Base-by-base conservation (phyloP, 2,329 filamentous ascomycete genomes). In the Coniosporium uncinatum region DNA sequence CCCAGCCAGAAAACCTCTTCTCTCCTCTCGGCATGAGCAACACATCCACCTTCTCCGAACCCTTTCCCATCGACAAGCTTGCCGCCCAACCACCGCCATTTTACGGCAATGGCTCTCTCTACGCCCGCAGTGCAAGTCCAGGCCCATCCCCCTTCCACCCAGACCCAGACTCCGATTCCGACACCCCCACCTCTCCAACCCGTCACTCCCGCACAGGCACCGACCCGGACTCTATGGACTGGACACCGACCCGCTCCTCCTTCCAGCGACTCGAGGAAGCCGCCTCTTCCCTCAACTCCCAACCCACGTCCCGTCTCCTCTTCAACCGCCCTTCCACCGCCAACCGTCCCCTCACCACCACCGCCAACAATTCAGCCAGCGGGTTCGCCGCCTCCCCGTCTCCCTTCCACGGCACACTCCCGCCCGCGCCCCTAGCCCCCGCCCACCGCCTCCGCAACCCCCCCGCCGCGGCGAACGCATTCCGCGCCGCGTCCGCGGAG, bases 391-490 rank as follows among this genome's bases (percentile, higher is more conserved):
- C 14, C 8, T 8, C 16, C 8, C 61, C 61, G 48, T 69, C 63
- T 52, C 77, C 81, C 2, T 88, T 89, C 54, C 83, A 79, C 70
- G 84, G 79, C 61, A 79, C 75, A 43, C 73, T 88, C 3, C 85
- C 85, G 4, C 71, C 81, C 1, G 81, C 83, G 2, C 85, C 85
- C 14, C 76, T 73, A 14, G 76, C 73, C n/a, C 81, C 82, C 18
- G 80, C 81, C 2, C 76, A 80, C 32, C 70, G 72, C 34, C 59
- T 79, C 5, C 71, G 77, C 22, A 85, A 84, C 45, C 81, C 81
- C 3, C 21, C 22, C 5, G 34, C 43, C 13, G 24, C 37, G 19
- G 6, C 36, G 19, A 38, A 20, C 14, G 18, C 73, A 2, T 63
- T 82, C 20, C 65, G 69, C 54, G 52, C 75, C 58, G 50, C 70